A percentile compares a stretch with the other conserved stretches of the same genome.
These are phyloP conservation scores for Gossypium ekmanianum DNA, from an alignment of 345 rosid species.

Conservation along the genomic window DNA sequence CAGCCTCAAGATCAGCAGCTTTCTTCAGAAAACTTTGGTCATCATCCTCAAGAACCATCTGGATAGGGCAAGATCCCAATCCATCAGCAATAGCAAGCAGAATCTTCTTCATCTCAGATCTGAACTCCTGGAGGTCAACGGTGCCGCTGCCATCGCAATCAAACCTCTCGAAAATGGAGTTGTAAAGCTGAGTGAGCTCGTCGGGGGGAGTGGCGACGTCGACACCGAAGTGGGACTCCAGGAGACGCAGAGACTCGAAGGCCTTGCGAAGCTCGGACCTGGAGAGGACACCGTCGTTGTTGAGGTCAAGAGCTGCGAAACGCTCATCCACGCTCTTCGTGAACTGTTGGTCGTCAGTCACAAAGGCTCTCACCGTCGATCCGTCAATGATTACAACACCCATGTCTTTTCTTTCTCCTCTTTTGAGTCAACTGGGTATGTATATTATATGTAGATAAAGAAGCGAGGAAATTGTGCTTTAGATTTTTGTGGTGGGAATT, in stretches of 20 bases:
- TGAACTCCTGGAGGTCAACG: constrained; percentile 53
- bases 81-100: constrained; percentile 79
- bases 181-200: constrained; percentile 48
- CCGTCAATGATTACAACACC: constrained; percentile 71
- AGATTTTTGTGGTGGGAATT: not conserved
- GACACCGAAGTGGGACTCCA: constrained; percentile 61
- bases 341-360: constrained; percentile 48
- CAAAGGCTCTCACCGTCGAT: constrained; percentile 52
- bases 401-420: constrained; percentile 29
- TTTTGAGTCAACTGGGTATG: not conserved
- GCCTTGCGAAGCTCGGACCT: constrained; percentile 57
- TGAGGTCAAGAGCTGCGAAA: constrained; percentile 45
- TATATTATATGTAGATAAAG: not conserved
- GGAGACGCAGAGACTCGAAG: constrained; percentile 57
- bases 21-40: constrained; percentile 44
- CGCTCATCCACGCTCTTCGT: constrained; percentile 42
- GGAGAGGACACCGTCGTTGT: constrained; percentile 72
- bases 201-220: constrained; percentile 52
- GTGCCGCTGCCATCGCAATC: constrained; percentile 52
- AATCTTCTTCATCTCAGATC: constrained; percentile 60
- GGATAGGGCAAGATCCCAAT: constrained; percentile 56
- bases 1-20: constrained; percentile 77
- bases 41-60: constrained; percentile 62
- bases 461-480: not conserved
- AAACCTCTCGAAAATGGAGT: constrained; percentile 62